These are phyloP conservation scores for Fomitopsis schrenkii DNA, from an alignment of 1,284 basidiomycete genomes.

Conservation along the genomic window DNA sequence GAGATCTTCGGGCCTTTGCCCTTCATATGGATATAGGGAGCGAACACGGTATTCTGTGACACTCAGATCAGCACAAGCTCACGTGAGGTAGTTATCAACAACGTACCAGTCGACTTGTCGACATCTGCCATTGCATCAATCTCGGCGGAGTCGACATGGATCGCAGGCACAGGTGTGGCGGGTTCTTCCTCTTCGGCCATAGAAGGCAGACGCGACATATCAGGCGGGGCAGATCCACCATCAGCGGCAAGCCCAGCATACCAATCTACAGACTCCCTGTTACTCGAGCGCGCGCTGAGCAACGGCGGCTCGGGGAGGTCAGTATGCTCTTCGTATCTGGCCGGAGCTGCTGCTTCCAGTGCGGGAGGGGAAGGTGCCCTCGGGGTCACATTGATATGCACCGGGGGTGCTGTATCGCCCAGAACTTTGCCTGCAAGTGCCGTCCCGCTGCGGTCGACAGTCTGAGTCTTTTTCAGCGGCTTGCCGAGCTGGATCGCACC, in stretches of 20 bases:
- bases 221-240: constrained; percentile 31
- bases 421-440: constrained; percentile 73
- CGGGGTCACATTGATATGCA: constrained; percentile 57
- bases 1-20: constrained; percentile 84
- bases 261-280: constrained; percentile 90
- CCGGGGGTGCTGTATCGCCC: constrained; percentile 71
- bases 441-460: constrained; percentile 80
- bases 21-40: constrained; percentile 80
- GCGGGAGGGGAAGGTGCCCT: constrained; percentile 38
- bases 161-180: constrained; percentile 38
- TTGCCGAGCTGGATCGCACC: constrained; percentile 81
- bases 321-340: constrained; percentile 8
- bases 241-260: constrained; percentile 86
- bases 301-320: constrained; percentile 22
- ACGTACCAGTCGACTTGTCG: constrained; percentile 62
- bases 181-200: constrained; percentile 54
- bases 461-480: constrained; percentile 74
- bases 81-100: background rate
- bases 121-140: constrained; percentile 72
- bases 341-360: background rate
- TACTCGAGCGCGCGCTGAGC: constrained; percentile 32
- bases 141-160: constrained; percentile 54
- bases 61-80: background rate
- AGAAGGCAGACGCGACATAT: constrained; percentile 41
- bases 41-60: constrained; percentile 66